Percentiles rank a stretch among this genome's conserved stretches.
phyloP scores from a whole-genome alignment of 176 grass and related monocot species.

The Musa beccarii region DNA sequence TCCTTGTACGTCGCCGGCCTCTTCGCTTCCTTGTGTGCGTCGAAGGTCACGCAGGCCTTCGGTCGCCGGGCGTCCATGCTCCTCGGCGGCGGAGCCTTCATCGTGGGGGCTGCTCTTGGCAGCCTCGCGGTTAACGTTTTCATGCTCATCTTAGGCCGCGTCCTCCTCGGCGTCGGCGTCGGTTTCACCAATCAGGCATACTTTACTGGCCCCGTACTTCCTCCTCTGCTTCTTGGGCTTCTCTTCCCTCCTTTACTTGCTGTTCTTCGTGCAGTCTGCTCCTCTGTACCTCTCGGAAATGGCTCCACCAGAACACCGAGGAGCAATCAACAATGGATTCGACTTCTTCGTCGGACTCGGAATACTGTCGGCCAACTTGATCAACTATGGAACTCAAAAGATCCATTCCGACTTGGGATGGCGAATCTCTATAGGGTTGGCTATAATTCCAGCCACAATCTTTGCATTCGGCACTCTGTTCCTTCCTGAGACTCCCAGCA shows the following conservation, averaged over 20 bases:
- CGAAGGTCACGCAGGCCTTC: not conserved
- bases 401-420: not conserved
- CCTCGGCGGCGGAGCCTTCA: not conserved
- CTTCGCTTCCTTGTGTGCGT: not conserved
- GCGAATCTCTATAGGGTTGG: not conserved
- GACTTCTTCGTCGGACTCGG: not conserved
- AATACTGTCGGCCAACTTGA: not conserved
- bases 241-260: not conserved
- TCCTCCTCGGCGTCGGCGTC: not conserved
- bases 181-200: slow-evolving; percentile 10
- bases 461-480: not conserved
- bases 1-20: not conserved
- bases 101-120: not conserved
- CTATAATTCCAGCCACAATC: not conserved
- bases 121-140: not conserved
- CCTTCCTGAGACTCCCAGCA: slow-evolving; percentile 3
- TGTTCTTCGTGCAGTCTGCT: not conserved
- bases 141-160: slow-evolving; percentile 4
- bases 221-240: not conserved
- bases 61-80: slow-evolving; percentile 7
- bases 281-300: slow-evolving; percentile 1
- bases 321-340: not conserved
- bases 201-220: not conserved
- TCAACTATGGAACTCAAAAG: not conserved
- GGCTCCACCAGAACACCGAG: not conserved